Evolutionary conservation across 805 yeast genomes (phyloP).

Genomic region (Metahyphopichia silvanorum): DNA sequence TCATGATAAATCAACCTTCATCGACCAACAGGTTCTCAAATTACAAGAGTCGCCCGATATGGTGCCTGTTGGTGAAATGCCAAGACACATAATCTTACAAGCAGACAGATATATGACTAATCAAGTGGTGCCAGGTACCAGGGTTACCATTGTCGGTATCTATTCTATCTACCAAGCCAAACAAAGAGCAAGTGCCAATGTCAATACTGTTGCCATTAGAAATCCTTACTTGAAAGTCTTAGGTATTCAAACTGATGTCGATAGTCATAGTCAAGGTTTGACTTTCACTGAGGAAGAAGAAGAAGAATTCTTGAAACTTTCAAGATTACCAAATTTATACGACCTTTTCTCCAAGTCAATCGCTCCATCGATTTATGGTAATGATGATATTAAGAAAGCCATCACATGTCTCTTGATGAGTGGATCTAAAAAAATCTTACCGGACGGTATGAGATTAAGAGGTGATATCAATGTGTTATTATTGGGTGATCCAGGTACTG

Average conservation of each 20-base stretch:
- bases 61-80: slow-evolving; percentile 99
- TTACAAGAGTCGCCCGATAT: slow-evolving; percentile 97
- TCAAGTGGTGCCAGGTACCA: slow-evolving; percentile 89
- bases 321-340: slow-evolving; percentile 81
- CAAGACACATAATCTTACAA: slow-evolving; percentile 83
- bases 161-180: slow-evolving; percentile 82
- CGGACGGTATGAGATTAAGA: slow-evolving; percentile 94
- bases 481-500: slow-evolving; percentile 98
- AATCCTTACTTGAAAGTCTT: slow-evolving; percentile 86
- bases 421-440: slow-evolving; percentile 87
- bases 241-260: slow-evolving; percentile 84
- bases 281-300: slow-evolving; percentile 90
- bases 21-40: slow-evolving; percentile 92
- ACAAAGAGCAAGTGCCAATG: slow-evolving; percentile 39
- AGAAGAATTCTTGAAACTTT: slow-evolving; percentile 78
- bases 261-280: slow-evolving; percentile 53
- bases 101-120: slow-evolving; percentile 90
- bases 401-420: slow-evolving; percentile 90
- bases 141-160: slow-evolving; percentile 89
- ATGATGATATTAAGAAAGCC: slow-evolving; percentile 87
- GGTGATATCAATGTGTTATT: slow-evolving; percentile 94
- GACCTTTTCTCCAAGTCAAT: slow-evolving; percentile 83
- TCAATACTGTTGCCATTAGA: slow-evolving; percentile 79
- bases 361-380: slow-evolving; percentile 97
- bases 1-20: slow-evolving; percentile 89